Base-by-base conservation (phyloP, 1,284 basidiomycete genomes). In the Ganoderma leucocontextum region DNA sequence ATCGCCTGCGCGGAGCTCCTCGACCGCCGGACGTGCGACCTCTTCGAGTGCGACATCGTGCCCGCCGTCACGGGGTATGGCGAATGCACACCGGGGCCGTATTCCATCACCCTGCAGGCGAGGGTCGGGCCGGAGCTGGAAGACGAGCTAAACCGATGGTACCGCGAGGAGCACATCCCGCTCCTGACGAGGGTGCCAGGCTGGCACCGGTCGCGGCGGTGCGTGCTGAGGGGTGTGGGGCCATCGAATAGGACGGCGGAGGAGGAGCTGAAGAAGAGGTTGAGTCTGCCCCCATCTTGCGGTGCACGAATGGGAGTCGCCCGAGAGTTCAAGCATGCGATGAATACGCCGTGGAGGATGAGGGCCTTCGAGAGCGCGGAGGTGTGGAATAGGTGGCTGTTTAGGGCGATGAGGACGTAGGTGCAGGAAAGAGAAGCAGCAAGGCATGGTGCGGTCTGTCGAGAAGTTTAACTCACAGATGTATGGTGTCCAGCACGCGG, bases 21-120 rank as follows among this genome's bases (percentile, higher is more conserved):
- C 33, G 86, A 89, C 73, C 81, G 89, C 58, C 80, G 86, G 64
- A 84, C 83, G 1, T 88, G 86, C 70, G 83, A 85, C 73, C 73
- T 81, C 60, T 70, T 81, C 63, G 77, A 78, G 47, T 73, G 75
- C n/a, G 67, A 72, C 47, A 71, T 74, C 17, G 67, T 74, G 36
- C 75, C 72, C 35, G 79, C 78, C 57, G 72, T 75, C 49, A 60
- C 74, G 49, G 75, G 74, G 7, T 80, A 73, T 70, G 75, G 79
- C 59, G 77, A 76, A 41, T 73, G 70, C 15, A 79, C 74, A 64
- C 77, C 76, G 8, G 75, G 77, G 25, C 75, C 74, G 55, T 80
- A 75, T 67, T 52, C 81, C 49, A 73, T 82, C 44, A 75, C 82
- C 52, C 79, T 81, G 33, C 71, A 76, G 58, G 73, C 80, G 70